Evolutionary conservation across 2,329 filamentous ascomycete species (phyloP).

Genomic region (Chaetoscypha palmicola): DNA sequence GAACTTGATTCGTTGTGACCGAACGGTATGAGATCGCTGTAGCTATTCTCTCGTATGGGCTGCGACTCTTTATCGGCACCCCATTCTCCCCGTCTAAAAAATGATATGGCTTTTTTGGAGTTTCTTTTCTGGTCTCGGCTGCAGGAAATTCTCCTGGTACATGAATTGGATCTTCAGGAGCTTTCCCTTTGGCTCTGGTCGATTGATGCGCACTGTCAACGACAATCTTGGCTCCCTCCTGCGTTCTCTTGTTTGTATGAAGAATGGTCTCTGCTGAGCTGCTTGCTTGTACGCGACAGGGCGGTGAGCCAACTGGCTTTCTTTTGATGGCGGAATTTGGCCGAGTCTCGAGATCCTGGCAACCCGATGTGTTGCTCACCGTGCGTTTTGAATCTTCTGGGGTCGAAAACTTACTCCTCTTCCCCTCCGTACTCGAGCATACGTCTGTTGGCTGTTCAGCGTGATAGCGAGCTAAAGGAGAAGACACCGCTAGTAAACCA

Average conservation of each 20-base stretch:
- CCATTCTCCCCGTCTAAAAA: slow-evolving; percentile 35
- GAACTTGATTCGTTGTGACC: slow-evolving; percentile 29
- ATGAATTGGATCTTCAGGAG: neutral
- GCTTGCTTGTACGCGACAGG: slow-evolving; percentile 8
- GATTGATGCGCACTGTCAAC: slow-evolving; percentile 23
- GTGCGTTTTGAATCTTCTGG: no score
- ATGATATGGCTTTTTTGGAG: slow-evolving; percentile 14
- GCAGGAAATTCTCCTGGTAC: neutral
- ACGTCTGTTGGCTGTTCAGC: no score
- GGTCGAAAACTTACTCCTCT: no score
- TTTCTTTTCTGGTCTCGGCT: neutral
- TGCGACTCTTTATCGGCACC: slow-evolving; percentile 12
- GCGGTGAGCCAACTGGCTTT: slow-evolving; percentile 12
- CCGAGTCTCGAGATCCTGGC: neutral
- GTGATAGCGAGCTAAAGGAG: slow-evolving; percentile 8
- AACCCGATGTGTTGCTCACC: no score
- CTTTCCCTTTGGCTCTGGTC: neutral
- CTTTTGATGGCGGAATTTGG: slow-evolving; percentile 5
- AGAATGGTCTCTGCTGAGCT: slow-evolving; percentile 36
- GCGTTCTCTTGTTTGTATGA: no score
- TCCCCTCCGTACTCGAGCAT: neutral
- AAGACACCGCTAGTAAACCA: slow-evolving; percentile 9
- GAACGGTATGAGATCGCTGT: slow-evolving; percentile 36
- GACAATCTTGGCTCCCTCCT: no score
- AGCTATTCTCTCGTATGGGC: slow-evolving; percentile 22